Evolutionary conservation across 208 protist species (phyloP).

Genomic region (Vickermania spadyakhi): DNA sequence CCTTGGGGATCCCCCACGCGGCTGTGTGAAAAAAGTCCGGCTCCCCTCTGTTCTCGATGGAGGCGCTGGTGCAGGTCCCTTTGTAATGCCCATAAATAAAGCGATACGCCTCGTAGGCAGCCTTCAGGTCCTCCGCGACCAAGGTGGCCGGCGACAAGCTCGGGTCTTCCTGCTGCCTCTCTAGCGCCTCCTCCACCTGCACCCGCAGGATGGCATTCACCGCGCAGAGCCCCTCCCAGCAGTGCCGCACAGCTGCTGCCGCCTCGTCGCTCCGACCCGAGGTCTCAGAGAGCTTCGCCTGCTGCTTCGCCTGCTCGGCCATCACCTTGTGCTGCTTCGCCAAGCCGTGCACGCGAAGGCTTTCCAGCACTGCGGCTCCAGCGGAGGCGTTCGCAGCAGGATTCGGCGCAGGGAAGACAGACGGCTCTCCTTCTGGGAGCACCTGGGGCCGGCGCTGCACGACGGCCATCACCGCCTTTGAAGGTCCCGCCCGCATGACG

Average conservation of each 20-base stretch:
- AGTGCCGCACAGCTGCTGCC: constrained; percentile 3
- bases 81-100: constrained; percentile 11
- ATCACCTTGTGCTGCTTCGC: not conserved
- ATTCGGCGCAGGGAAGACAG: not conserved
- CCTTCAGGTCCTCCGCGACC: constrained; percentile 38
- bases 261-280: not conserved
- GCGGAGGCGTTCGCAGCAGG: not conserved
- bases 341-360: not conserved
- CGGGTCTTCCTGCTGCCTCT: constrained; percentile 34
- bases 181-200: not conserved
- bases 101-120: constrained; percentile 22
- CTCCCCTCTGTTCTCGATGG: not conserved
- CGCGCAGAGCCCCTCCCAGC: constrained; percentile 14
- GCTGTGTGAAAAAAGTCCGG: not conserved
- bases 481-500: not conserved
- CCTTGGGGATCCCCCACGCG: not conserved
- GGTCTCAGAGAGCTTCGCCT: not conserved
- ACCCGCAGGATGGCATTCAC: constrained; percentile 5
- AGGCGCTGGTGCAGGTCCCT: constrained; percentile 18
- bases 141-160: constrained; percentile 41
- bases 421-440: not conserved
- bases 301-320: not conserved
- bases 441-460: not conserved
- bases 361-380: not conserved
- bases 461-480: not conserved